Conservation (phyloP, 2,329 filamentous ascomycete genomes). For the Zasmidium angulare region DNA sequence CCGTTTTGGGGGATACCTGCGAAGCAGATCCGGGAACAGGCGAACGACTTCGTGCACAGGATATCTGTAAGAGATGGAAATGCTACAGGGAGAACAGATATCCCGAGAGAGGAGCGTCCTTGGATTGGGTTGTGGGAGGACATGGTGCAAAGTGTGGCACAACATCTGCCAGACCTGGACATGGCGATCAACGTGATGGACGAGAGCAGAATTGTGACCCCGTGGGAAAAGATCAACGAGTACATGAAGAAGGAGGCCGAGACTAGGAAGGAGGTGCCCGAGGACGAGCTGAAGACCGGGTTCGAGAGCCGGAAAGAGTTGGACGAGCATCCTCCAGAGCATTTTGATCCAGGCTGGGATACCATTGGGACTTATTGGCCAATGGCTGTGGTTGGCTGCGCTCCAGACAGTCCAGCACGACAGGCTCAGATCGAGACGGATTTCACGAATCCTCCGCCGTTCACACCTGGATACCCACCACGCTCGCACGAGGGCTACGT, state of each 20-base stretch:
- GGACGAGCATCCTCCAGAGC: conserved; percentile 25
- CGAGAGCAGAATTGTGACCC: conserved; percentile 48
- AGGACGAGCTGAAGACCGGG: conserved; percentile 30
- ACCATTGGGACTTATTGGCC: conserved; percentile 43
- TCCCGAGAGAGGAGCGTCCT: conserved; percentile 25
- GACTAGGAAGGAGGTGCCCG: conserved; percentile 31
- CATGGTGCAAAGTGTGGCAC: conserved; percentile 39
- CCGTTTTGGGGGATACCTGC: conserved; percentile 52
- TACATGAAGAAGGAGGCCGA: conserved; percentile 37
- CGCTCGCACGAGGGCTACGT: conserved; percentile 48
- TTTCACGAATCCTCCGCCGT: conserved; percentile 38
- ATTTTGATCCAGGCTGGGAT: conserved; percentile 35
- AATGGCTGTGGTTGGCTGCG: conserved; percentile 43
- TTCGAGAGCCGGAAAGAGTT: conserved; percentile 30
- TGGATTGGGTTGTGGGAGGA: conserved; percentile 46
- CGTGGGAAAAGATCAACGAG: conserved; percentile 46
- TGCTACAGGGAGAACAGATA: conserved; percentile 31
- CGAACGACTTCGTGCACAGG: conserved; percentile 38
- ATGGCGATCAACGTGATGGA: conserved; percentile 53
- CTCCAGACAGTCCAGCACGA: conserved; percentile 39
- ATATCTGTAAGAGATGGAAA: conserved; percentile 45
- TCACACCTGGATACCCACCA: conserved; percentile 30
- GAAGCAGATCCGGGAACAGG: conserved; percentile 42
- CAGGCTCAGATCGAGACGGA: conserved; percentile 37
- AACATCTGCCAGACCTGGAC: conserved; percentile 47